Evolutionary conservation across 441 rosid genomes (phyloP), one percentile per base, ranked within the genome.

Genomic region (Capsella rubella): DNA sequence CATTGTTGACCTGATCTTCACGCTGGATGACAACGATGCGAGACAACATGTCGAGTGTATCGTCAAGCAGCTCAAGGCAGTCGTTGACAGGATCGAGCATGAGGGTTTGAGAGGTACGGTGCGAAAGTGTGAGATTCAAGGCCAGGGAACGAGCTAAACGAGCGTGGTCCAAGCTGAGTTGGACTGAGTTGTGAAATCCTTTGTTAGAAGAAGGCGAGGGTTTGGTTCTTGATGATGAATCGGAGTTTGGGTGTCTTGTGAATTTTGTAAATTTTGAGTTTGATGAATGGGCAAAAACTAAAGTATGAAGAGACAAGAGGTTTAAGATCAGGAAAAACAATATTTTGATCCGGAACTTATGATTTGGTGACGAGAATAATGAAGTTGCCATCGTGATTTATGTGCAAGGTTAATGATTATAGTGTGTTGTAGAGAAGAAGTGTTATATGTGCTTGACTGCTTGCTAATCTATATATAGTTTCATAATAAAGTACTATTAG

Each of bases 11-110:
- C 15, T 69, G 45, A 12, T 77, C 55, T 3, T 49, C 52, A 14
- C 35, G 29, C 18, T 68, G 61, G 40, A 4, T 58, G 28, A 52
- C 32, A 3, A n/a, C 52, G 56, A 82, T 78, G 10, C 83, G 83
- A 11, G 80, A 80, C 50, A 86, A 77, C 73, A 75, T 79, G 66
- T 80, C 82, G 5, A 84, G 25, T 14, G 80, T 84, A 43, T 86
- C 90, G 12, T 84, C 87, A 18, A 84, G 81, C 42, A 86, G 80
- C 58, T 86, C 90, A 15, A 76, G 47, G 43, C 90, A 84, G 71
- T 86, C 87, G 52, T 29, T 10, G 50, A 79, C 69, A 14, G 79
- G 76, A 40, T 71, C 67, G 1, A 45, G 45, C 34, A 49, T 18
- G 13, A 34, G 55, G 11, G 58, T 35, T 15, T 42, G 58, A 10